phyloP scores from a whole-genome alignment of 257 asterid species.

The Hygrophila difformis region DNA sequence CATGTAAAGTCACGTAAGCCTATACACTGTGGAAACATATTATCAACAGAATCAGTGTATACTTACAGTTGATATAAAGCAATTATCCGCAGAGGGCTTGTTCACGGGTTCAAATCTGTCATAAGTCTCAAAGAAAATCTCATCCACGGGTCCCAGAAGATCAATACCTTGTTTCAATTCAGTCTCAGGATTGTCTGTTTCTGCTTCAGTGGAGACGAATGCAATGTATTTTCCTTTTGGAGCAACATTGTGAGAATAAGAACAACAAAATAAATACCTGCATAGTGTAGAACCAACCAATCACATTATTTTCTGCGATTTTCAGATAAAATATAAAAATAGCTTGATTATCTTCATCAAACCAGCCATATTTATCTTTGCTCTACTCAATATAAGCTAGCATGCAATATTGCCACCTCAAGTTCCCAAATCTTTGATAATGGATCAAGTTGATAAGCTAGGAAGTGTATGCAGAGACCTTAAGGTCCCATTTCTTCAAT shows the following conservation, averaged over 20 bases:
- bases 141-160: constrained; percentile 96
- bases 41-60: too few relatives aligned
- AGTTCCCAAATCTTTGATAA: too few relatives aligned
- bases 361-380: too few relatives aligned
- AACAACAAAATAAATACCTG: constrained; percentile 95
- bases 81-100: constrained; percentile 74
- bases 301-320: too few relatives aligned
- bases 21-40: too few relatives aligned
- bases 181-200: constrained; percentile 81
- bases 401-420: too few relatives aligned
- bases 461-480: too few relatives aligned
- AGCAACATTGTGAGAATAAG: constrained; percentile 96
- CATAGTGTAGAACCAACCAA: constrained; percentile 15
- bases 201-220: constrained; percentile 92
- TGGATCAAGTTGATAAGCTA: too few relatives aligned
- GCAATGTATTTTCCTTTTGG: constrained; percentile 95
- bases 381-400: too few relatives aligned
- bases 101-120: constrained; percentile 88
- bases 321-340: neutral
- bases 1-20: too few relatives aligned
- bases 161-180: constrained; percentile 86
- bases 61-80: constrained; percentile 88
- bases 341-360: too few relatives aligned
- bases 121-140: constrained; percentile 81
- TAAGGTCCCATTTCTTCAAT: too few relatives aligned